phyloP scores from a whole-genome alignment of 345 rosid genomes.

The Psidium guajava region DNA sequence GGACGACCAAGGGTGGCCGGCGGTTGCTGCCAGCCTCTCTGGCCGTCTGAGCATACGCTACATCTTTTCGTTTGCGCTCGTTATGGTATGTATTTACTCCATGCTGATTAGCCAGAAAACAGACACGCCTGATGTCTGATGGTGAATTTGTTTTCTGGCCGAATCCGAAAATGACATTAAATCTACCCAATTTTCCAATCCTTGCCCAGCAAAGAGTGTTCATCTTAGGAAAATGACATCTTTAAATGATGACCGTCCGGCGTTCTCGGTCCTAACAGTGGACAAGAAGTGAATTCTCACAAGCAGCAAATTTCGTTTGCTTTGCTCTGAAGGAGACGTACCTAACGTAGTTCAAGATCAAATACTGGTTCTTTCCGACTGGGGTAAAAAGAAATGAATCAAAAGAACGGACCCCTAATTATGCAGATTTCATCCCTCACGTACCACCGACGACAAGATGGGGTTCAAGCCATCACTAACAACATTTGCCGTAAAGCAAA shows the following conservation, averaged over 20 bases:
- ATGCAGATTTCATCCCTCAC: not conserved
- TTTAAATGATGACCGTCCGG: not conserved
- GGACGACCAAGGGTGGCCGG: not conserved
- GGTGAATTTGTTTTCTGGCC: not conserved
- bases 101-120: not conserved
- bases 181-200: not conserved
- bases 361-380: not conserved
- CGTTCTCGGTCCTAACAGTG: not conserved
- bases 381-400: not conserved
- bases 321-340: not conserved
- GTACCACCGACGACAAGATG: not conserved
- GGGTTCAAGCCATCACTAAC: not conserved
- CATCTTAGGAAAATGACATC: not conserved
- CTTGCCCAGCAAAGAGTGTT: not conserved
- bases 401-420: not conserved
- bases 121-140: not conserved
- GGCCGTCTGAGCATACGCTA: not conserved
- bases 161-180: not conserved
- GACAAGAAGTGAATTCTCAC: not conserved
- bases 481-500: not conserved
- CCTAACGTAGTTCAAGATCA: not conserved
- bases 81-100: not conserved
- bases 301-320: not conserved
- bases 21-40: not conserved
- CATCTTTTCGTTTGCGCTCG: not conserved